phyloP scores from a whole-genome alignment of 371 early-diverging fungal species.

The Lichtheimia corymbifera region DNA sequence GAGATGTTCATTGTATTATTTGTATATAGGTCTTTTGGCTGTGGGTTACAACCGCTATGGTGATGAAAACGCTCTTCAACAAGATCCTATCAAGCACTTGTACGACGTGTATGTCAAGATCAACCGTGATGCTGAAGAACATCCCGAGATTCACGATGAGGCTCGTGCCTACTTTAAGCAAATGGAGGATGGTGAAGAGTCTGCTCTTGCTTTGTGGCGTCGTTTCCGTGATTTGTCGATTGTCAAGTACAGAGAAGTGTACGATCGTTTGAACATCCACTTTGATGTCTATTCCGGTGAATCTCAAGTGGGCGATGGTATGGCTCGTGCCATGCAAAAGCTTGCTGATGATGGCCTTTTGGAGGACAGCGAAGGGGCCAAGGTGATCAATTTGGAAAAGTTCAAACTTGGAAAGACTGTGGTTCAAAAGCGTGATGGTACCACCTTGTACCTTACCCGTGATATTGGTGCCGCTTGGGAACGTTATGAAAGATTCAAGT shows the following conservation, averaged over 20 bases:
- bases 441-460: slow-evolving; percentile 96
- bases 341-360: slow-evolving; percentile 73
- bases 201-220: slow-evolving; percentile 87
- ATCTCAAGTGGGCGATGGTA: slow-evolving; percentile 88
- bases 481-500: slow-evolving; percentile 89
- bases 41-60: slow-evolving; percentile 89
- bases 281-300: slow-evolving; percentile 99
- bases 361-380: slow-evolving; percentile 83
- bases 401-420: slow-evolving; percentile 87
- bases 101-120: slow-evolving; percentile 96
- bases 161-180: slow-evolving; percentile 96
- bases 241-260: slow-evolving; percentile 92
- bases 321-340: slow-evolving; percentile 76
- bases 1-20: not conserved
- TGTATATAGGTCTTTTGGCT: slow-evolving; percentile 76
- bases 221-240: slow-evolving; percentile 94
- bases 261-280: slow-evolving; percentile 90
- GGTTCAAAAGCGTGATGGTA: slow-evolving; percentile 95
- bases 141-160: slow-evolving; percentile 76
- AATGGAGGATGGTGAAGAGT: slow-evolving; percentile 97
- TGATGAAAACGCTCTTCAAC: slow-evolving; percentile 71
- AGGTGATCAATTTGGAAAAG: slow-evolving; percentile 81
- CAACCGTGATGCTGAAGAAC: slow-evolving; percentile 77
- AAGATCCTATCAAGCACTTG: slow-evolving; percentile 92
- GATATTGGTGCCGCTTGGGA: slow-evolving; percentile 98